phyloP scores from a whole-genome alignment of 1,139 yeast species.

The Geotrichum klebahnii region DNA sequence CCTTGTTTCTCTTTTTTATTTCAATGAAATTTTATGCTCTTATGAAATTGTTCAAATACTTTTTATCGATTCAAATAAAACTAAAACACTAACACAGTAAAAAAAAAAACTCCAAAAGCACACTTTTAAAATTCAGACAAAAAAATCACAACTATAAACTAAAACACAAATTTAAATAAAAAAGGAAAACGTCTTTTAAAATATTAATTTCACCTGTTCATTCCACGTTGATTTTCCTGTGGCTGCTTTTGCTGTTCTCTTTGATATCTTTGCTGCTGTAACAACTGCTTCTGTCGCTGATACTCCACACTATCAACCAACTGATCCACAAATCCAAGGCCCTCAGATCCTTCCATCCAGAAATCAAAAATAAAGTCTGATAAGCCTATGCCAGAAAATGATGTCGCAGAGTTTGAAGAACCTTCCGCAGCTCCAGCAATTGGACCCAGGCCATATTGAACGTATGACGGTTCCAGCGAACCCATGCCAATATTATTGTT shows the following conservation, averaged over 20 bases:
- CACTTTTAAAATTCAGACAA: too few relatives aligned
- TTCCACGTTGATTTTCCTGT: neutral
- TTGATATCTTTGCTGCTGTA: conserved; percentile 20
- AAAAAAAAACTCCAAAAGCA: too few relatives aligned
- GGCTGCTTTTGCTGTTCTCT: neutral
- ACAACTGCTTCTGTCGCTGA: conserved; percentile 29
- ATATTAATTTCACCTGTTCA: neutral
- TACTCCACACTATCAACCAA: conserved; percentile 85
- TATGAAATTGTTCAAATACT: neutral
- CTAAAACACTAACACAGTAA: too few relatives aligned
- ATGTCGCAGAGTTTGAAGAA: neutral
- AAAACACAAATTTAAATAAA: neutral
- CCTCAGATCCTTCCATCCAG: conserved; percentile 59
- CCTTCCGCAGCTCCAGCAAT: conserved; percentile 13
- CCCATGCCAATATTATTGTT: neutral
- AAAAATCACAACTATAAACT: too few relatives aligned
- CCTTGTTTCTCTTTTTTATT: neutral
- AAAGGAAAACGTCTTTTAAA: neutral
- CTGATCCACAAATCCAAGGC: conserved; percentile 82
- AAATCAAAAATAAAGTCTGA: conserved; percentile 43
- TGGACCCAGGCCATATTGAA: conserved; percentile 19
- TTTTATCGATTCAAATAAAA: too few relatives aligned
- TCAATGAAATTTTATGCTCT: neutral
- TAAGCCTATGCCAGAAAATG: conserved; percentile 24
- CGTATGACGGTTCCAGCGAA: conserved; percentile 6